A percentile compares a stretch with the other conserved stretches of the same genome.
These are phyloP conservation scores for Neurospora sp. DNA, from an alignment of 495 filamentous ascomycete genomes.

Conservation along the genomic window DNA sequence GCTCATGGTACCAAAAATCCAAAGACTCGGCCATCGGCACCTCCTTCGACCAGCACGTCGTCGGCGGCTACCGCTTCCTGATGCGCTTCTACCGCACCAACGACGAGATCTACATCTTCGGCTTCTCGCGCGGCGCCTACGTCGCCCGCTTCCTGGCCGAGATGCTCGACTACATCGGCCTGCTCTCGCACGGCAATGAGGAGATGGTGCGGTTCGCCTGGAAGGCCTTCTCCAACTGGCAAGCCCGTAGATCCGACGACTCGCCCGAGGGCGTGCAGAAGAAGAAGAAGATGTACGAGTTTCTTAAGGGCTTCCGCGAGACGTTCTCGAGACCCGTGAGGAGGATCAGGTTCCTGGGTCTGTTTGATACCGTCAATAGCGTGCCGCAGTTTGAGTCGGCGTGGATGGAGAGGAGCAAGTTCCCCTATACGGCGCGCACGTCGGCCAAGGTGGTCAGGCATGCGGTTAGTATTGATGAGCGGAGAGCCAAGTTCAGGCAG, in stretches of 20 bases:
- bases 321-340: constrained; percentile 73
- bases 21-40: constrained; percentile 80
- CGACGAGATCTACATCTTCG: constrained; percentile 75
- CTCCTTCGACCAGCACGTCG: constrained; percentile 74
- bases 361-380: constrained; percentile 73
- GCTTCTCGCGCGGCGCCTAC: constrained; percentile 81
- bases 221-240: constrained; percentile 84
- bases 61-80: constrained; percentile 78
- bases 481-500: constrained; percentile 58
- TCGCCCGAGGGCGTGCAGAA: constrained; percentile 47
- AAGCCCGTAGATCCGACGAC: constrained; percentile 50
- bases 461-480: constrained; percentile 71
- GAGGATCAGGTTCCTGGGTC: constrained; percentile 58
- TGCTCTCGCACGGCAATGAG: constrained; percentile 76
- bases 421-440: constrained; percentile 72
- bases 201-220: constrained; percentile 78
- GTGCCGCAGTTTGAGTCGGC: constrained; percentile 75
- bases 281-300: constrained; percentile 56
- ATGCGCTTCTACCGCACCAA: constrained; percentile 78
- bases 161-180: constrained; percentile 76
- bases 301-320: constrained; percentile 75
- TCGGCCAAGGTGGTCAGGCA: constrained; percentile 60
- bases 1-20: constrained; percentile 69
- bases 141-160: constrained; percentile 78
- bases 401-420: constrained; percentile 75